phyloP scores from a whole-genome alignment of 1,284 basidiomycete species.

The Vanrija pseudolonga region DNA sequence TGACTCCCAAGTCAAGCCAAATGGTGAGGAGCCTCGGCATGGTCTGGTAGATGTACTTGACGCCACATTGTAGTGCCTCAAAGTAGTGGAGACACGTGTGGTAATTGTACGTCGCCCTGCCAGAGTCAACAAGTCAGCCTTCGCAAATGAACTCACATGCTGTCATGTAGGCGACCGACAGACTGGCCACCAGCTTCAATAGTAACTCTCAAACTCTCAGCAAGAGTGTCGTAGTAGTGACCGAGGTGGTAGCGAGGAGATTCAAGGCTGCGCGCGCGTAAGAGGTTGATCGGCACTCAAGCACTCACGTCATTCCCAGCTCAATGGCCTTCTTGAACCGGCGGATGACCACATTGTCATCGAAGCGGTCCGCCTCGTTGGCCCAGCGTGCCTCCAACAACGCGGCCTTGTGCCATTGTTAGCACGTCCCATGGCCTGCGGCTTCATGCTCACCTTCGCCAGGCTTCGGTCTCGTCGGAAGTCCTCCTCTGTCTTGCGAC shows the following conservation, averaged over 20 bases:
- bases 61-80: conserved; percentile 73
- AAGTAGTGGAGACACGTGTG: conserved; percentile 62
- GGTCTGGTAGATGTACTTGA: conserved; percentile 96
- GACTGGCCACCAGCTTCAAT: not conserved
- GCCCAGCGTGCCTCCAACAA: conserved; percentile 91
- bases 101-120: conserved; percentile 26
- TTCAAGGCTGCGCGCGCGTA: conserved; percentile 56
- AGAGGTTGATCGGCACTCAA: no score
- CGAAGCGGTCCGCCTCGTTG: conserved; percentile 79
- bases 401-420: conserved; percentile 60
- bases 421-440: not conserved
- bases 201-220: conserved; percentile 11
- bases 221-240: conserved; percentile 68
- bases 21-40: conserved; percentile 90
- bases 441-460: conserved; percentile 61
- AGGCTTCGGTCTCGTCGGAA: conserved; percentile 39
- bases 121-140: not conserved
- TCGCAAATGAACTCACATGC: not conserved
- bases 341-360: conserved; percentile 62
- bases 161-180: conserved; percentile 3
- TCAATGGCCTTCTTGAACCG: conserved; percentile 60
- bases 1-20: conserved; percentile 90
- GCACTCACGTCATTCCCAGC: conserved; percentile 51
- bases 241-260: conserved; percentile 81
- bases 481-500: conserved; percentile 53